Base-by-base conservation (phyloP, 345 rosid species). In the Linum lewisii region DNA sequence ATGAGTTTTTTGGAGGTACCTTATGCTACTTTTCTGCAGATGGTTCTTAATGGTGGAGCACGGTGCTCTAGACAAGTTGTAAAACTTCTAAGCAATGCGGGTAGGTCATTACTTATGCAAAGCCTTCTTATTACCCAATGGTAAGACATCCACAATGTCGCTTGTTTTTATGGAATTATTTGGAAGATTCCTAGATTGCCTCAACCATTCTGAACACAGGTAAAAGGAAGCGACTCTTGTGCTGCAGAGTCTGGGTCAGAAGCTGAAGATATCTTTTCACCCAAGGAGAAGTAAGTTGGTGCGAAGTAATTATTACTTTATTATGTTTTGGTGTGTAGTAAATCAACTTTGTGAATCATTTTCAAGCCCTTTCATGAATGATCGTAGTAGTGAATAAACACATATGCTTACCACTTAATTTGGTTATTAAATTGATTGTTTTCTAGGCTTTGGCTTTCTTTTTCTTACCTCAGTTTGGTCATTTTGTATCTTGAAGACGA, bases 231-330 rank as follows among this genome's bases (percentile, higher is more conserved):
- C 61, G 97, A 94, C 73, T 85, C 99, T 36, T 89, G 96, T 54
- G 87, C 99, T 20, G 96, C 99, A 8, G 99, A 93, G 75, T 93
- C 97, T 38, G 99, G 99, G 68, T 93, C 97, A 58, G 99, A 93
- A 75, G 95, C 97, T 67, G 99, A 93, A 80, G 97, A 93, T 59
- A 65, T 85, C 9, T 67, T 77, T 57, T 89, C 99, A 49, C 99
- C 97, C 22, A 93, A 89, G 71, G 97, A 78, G 99, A 93, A 73
- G 99, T 93, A 72, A 5, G 85, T 54, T 36, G 22, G 22, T 51
- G 7, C 54, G 14, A 51, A 51, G 7, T 51, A 2, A 13, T 1
- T 10, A 8, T 51, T 51, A 7, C 22, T 18, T 21, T 51, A 34
- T 34, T 34, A 6, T 11, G 7, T 34, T 34, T 34, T 34, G 7